Evolutionary conservation across 495 filamentous ascomycete genomes (phyloP), one percentile per base, ranked within the genome.

Genomic region (Cryomyces minteri): DNA sequence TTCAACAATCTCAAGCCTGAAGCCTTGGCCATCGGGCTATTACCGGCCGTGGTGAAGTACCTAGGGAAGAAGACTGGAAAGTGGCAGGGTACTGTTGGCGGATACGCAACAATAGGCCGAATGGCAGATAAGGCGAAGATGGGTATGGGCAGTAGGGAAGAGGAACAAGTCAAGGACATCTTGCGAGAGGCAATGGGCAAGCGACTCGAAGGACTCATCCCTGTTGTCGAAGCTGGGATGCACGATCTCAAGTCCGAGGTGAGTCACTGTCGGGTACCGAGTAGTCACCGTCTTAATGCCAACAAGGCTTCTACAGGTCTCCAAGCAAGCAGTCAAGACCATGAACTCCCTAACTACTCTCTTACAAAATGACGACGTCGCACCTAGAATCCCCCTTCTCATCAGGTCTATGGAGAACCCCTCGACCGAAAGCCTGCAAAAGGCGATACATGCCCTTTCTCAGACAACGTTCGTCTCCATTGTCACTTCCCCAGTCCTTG

Each of bases 391-490:
- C 51, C 92, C 90, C 5, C 76, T 94, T 5, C 71, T 99, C 38
- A 80, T 99, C 61, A 82, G 88, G 58, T 84, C 86, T 36, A 94
- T 99, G 80, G 82, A 94, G 55, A 77, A 94, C 45, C 90, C 92
- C 4, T 92, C 84, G 5, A 72, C 82, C n/a, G 77, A 92, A 56
- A 80, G 79, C 11, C 70, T 90, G 43, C 82, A 90, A 55, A 90
- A 93, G 66, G 88, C 90, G 37, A 99, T 99, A 51, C 90, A 95
- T 53, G 90, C 88, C 33, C 71, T 99, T 37, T 94, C 87, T 1
- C 85, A 94, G 64, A 99, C 90, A n/a, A 99, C 90, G 31, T 99
- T 99, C 54, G 88, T 99, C 39, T 86, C 90, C 44, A 76, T 88
- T 48, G 92, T 99, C 50, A 95, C 86, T 9, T 95, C 90, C n/a